These are phyloP conservation scores for Neonectria ditissima DNA, from an alignment of 2,329 filamentous ascomycete genomes.

Conservation along the genomic window DNA sequence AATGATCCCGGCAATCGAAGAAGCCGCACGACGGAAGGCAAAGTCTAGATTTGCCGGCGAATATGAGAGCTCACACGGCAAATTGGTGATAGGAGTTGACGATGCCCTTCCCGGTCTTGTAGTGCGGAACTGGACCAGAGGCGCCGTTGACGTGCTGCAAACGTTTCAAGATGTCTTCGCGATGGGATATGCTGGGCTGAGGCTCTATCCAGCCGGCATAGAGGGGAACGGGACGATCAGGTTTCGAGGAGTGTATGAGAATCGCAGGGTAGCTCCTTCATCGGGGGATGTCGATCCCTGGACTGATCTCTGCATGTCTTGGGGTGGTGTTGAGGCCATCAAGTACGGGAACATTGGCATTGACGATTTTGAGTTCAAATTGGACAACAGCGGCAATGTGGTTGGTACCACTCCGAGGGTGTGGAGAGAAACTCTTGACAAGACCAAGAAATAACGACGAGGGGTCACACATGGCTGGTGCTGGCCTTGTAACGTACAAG, in stretches of 20 bases:
- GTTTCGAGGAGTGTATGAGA: conserved; percentile 6
- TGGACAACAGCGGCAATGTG: background rate
- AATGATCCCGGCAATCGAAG: background rate
- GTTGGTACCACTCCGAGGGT: conserved; percentile 4
- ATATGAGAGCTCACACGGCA: background rate
- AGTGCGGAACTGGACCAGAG: conserved; percentile 11
- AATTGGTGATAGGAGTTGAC: conserved; percentile 2
- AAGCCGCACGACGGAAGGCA: background rate
- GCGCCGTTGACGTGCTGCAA: background rate
- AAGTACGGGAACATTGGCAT: conserved; percentile 14
- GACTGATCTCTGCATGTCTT: conserved; percentile 6
- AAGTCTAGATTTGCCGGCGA: background rate
- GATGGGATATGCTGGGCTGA: background rate
- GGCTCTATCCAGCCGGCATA: background rate
- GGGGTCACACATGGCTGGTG: no score
- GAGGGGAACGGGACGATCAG: background rate
- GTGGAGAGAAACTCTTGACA: conserved; percentile 1
- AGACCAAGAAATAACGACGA: no score
- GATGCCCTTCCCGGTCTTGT: background rate
- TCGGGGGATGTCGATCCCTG: conserved; percentile 2
- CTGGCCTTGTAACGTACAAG: no score
- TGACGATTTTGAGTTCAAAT: conserved; percentile 17
- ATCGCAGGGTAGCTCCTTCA: background rate
- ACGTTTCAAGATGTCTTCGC: background rate
- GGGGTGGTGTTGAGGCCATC: conserved; percentile 7